These are phyloP conservation scores for Piper longum DNA, from an alignment of 164 flowering plant genomes.

Conservation along the genomic window DNA sequence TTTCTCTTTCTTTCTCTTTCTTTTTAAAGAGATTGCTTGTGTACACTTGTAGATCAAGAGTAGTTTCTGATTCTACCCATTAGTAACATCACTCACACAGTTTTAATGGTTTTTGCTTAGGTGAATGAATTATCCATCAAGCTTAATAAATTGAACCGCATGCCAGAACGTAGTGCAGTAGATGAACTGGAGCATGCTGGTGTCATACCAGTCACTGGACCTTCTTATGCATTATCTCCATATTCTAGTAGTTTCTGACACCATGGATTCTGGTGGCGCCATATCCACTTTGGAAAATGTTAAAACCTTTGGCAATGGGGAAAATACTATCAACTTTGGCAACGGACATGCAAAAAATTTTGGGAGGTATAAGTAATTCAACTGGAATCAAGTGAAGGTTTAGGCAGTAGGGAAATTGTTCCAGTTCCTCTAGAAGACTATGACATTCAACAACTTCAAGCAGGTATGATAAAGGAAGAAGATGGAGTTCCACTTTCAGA, in stretches of 20 bases:
- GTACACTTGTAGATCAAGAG: too few relatives aligned
- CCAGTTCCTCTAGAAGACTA: slow-evolving; percentile 51
- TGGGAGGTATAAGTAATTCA: not conserved
- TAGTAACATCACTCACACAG: too few relatives aligned
- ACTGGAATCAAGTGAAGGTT: slow-evolving; percentile 12
- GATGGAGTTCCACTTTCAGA: slow-evolving; percentile 42
- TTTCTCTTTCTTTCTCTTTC: too few relatives aligned
- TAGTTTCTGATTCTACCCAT: too few relatives aligned
- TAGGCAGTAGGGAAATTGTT: slow-evolving; percentile 46
- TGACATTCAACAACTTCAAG: slow-evolving; percentile 22
- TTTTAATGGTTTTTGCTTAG: slow-evolving; percentile 15
- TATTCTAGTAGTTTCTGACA: slow-evolving; percentile 4
- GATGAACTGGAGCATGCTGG: slow-evolving; percentile 1
- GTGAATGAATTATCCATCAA: slow-evolving; percentile 46
- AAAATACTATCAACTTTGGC: slow-evolving; percentile 1
- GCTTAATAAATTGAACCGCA: slow-evolving; percentile 20
- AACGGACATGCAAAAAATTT: not conserved
- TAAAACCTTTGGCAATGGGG: not conserved
- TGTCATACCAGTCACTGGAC: slow-evolving; percentile 3
- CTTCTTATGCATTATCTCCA: slow-evolving; percentile 10
- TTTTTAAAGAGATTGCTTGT: too few relatives aligned
- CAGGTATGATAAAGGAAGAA: not conserved
- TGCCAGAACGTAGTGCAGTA: slow-evolving; percentile 10
- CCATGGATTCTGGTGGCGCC: slow-evolving; percentile 3
- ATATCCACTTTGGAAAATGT: not conserved